phyloP scores from a whole-genome alignment of 2,329 filamentous ascomycete genomes.

The Trichoderma gracile region DNA sequence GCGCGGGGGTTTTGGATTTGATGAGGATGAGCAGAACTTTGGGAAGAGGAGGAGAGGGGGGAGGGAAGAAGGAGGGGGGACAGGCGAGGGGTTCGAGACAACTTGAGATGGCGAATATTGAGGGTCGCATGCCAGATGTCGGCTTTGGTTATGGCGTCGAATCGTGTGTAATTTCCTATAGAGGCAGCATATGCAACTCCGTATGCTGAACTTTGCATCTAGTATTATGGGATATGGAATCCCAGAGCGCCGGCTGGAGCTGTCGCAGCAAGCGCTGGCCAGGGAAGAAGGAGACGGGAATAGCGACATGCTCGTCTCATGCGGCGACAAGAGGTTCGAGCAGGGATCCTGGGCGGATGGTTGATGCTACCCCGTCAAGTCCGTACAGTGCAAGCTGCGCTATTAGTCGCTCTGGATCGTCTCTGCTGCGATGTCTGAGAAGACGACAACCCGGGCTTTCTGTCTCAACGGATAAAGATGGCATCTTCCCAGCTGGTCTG shows the following conservation, averaged over 20 bases:
- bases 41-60: not conserved
- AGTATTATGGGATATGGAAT: too few relatives aligned
- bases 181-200: too few relatives aligned
- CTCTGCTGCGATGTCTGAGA: not conserved
- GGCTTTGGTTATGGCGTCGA: too few relatives aligned
- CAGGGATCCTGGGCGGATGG: conserved; percentile 8
- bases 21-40: not conserved
- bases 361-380: not conserved
- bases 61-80: not conserved
- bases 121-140: too few relatives aligned
- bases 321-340: conserved; percentile 11
- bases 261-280: conserved; percentile 21
- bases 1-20: not conserved
- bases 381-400: too few relatives aligned
- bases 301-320: not conserved
- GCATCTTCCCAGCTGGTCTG: not conserved
- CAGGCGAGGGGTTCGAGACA: not conserved
- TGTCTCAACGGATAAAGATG: not conserved
- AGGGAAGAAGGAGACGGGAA: not conserved
- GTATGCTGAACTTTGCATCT: too few relatives aligned
- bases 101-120: too few relatives aligned
- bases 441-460: not conserved
- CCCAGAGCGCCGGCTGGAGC: not conserved
- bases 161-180: too few relatives aligned
- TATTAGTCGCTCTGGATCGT: too few relatives aligned